phyloP scores from a whole-genome alignment of 306 rosid species.

The Purshia tridentata region DNA sequence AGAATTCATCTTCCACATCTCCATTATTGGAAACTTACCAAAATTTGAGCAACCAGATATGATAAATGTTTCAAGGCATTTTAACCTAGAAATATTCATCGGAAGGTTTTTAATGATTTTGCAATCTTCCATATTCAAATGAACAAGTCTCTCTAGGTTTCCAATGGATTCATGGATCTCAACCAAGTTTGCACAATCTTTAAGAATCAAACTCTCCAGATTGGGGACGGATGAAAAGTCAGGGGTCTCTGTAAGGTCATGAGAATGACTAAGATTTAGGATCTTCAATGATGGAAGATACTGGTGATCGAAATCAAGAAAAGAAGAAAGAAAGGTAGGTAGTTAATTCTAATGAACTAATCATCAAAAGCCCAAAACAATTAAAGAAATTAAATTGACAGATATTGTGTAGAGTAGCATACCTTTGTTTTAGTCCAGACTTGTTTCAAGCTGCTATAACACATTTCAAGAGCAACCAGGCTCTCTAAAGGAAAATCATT shows the following conservation, averaged over 20 bases:
- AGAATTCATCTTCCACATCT: not conserved
- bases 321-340: not conserved
- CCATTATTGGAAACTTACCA: not conserved
- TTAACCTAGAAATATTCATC: not conserved
- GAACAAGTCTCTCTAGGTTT: not conserved
- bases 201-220: slow-evolving; percentile 11
- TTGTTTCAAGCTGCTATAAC: not conserved
- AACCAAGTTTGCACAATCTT: not conserved
- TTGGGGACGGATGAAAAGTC: slow-evolving; percentile 6
- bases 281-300: slow-evolving; percentile 13
- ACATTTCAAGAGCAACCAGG: slow-evolving; percentile 25
- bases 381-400: not conserved
- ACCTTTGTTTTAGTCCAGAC: slow-evolving; percentile 2
- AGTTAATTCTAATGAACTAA: not conserved
- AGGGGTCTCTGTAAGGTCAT: not conserved
- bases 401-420: not conserved
- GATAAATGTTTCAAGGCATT: not conserved
- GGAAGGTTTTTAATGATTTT: slow-evolving; percentile 1
- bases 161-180: slow-evolving; percentile 18
- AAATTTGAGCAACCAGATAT: slow-evolving; percentile 13
- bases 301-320: not conserved
- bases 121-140: slow-evolving; percentile 14
- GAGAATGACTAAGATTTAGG: slow-evolving; percentile 22
- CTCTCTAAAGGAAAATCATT: not conserved
- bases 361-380: not conserved